Percentiles rank a stretch among this genome's conserved stretches.
Evolutionary conservation across 139 green algal genomes (phyloP).

Genomic region (Chlorella ohadii): DNA sequence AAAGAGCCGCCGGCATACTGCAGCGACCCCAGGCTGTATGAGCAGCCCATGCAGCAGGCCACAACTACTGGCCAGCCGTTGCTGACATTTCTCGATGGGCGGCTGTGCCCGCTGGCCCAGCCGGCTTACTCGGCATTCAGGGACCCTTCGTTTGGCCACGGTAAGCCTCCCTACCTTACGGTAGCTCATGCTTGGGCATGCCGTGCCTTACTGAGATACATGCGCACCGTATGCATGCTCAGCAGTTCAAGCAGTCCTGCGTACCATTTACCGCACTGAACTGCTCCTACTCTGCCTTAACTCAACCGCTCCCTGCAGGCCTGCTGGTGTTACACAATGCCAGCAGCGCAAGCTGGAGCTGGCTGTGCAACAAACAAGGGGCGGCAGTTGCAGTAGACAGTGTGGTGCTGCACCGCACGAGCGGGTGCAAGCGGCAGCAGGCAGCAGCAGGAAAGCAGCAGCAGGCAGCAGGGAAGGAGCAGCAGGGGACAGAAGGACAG

Average conservation of each 20-base stretch:
- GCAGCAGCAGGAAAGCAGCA: too few species aligned
- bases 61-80: not conserved
- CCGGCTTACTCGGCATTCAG: constrained; percentile 33
- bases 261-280: too few species aligned
- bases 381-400: not conserved
- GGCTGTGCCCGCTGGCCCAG: constrained; percentile 6
- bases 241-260: not conserved
- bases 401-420: not conserved
- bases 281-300: too few species aligned
- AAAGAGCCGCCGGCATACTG: not conserved
- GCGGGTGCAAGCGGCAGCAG: not conserved
- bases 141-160: constrained; percentile 39
- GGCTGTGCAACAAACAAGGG: constrained; percentile 37
- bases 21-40: constrained; percentile 1
- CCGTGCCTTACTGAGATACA: too few species aligned
- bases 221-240: not conserved
- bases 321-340: constrained; percentile 13
- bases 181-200: too few species aligned
- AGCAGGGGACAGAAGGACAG: too few species aligned
- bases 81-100: not conserved
- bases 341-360: constrained; percentile 33
- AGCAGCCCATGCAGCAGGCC: not conserved
- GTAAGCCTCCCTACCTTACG: not conserved
- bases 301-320: not conserved
- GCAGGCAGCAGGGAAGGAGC: too few species aligned